These are phyloP conservation scores for Plasmodium sp. DNA, from an alignment of 169 alveolate species.

Conservation along the genomic window DNA sequence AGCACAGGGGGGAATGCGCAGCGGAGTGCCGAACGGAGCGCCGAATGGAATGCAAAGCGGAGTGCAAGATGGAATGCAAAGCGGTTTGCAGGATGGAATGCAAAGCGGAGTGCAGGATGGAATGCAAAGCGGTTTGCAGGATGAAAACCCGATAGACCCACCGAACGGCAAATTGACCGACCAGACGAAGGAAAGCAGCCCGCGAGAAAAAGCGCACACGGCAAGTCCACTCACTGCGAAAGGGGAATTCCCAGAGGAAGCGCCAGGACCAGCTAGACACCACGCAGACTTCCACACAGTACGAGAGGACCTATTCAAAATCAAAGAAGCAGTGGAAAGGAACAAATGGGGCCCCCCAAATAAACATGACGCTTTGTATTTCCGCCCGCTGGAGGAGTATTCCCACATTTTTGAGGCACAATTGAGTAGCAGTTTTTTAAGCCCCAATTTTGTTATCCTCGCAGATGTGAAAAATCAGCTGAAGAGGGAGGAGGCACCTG, in stretches of 20 bases:
- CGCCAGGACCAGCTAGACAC: not conserved
- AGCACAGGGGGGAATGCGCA: not conserved
- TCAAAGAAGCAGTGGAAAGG: slow-evolving; percentile 1
- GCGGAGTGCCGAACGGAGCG: too few relatives aligned
- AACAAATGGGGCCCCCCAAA: not conserved
- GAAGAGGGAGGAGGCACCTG: not conserved
- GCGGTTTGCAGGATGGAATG: too few relatives aligned
- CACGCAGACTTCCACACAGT: not conserved
- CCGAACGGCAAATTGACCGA: not conserved
- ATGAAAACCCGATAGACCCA: not conserved
- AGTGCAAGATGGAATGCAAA: too few relatives aligned
- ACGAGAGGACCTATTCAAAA: not conserved
- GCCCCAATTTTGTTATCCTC: not conserved
- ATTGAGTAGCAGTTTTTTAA: not conserved
- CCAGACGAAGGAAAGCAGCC: not conserved
- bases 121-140: too few relatives aligned
- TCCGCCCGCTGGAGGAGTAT: not conserved
- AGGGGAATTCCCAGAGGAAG: not conserved
- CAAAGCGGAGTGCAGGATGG: too few relatives aligned
- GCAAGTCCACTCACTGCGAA: not conserved
- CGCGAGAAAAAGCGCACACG: not conserved
- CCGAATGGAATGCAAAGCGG: too few relatives aligned
- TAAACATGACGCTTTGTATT: not conserved
- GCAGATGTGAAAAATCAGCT: not conserved
- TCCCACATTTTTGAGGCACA: not conserved